Percentiles rank a stretch among this genome's conserved stretches.
These are phyloP conservation scores for Trifolium fragiferum DNA, from an alignment of 306 rosid genomes.

Conservation along the genomic window DNA sequence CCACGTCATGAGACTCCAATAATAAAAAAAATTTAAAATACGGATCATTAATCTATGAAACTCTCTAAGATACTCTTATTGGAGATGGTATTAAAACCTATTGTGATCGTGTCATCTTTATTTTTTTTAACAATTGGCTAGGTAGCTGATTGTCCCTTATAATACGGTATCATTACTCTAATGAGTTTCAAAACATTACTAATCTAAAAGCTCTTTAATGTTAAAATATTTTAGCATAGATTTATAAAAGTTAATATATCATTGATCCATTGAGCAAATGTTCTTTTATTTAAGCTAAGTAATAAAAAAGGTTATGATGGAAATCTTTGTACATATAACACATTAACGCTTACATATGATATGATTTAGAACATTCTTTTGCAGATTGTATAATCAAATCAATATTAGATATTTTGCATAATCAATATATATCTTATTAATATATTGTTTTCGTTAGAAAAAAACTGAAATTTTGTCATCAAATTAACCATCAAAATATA, in stretches of 20 bases:
- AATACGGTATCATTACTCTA: conserved; percentile 56
- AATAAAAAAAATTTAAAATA: no score
- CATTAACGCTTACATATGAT: conserved; percentile 8
- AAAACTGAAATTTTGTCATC: no score
- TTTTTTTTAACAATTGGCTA: conserved; percentile 28
- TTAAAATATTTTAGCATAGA: conserved; percentile 30
- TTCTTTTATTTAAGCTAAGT: conserved; percentile 7
- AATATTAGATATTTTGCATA: no score
- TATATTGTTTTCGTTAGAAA: no score
- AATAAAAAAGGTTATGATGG: neutral
- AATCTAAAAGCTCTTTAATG: conserved; percentile 30
- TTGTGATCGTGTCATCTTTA: conserved; percentile 13
- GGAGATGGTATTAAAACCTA: no score
- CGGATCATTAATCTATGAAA: no score
- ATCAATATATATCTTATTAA: no score
- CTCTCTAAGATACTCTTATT: no score
- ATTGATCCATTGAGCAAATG: conserved; percentile 28
- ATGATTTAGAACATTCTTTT: conserved; percentile 24
- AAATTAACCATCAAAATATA: no score
- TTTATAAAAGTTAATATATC: conserved; percentile 13
- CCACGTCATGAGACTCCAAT: no score
- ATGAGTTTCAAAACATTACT: conserved; percentile 46
- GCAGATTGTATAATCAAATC: neutral
- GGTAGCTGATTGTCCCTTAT: conserved; percentile 23
- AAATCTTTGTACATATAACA: neutral